Evolutionary conservation across 2,329 filamentous ascomycete species (phyloP).

Genomic region (Rhynchosporium secalis): DNA sequence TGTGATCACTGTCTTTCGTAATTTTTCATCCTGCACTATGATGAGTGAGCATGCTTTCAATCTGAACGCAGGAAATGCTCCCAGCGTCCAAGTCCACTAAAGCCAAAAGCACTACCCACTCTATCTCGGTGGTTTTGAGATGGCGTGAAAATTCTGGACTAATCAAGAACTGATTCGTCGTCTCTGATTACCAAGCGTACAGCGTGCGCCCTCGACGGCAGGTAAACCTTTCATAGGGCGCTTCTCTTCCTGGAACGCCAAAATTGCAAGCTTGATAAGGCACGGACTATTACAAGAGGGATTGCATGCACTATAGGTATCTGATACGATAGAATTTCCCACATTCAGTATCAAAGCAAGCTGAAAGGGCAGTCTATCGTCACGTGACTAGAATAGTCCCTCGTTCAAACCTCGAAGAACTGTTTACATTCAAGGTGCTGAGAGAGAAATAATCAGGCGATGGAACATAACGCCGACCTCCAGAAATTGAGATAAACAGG

Average conservation of each 20-base stretch:
- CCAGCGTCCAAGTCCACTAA: background rate
- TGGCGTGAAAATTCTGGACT: background rate
- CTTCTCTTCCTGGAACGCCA: background rate
- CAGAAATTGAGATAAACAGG: slow-evolving; percentile 21
- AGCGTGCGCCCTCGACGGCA: slow-evolving; percentile 1
- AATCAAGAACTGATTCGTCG: background rate
- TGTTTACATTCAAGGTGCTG: too few relatives aligned
- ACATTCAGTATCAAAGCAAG: too few relatives aligned
- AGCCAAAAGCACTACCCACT: background rate
- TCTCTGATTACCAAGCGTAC: slow-evolving; percentile 9
- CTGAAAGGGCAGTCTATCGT: too few relatives aligned
- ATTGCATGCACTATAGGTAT: too few relatives aligned
- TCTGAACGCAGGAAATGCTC: slow-evolving; percentile 12
- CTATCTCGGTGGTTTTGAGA: background rate
- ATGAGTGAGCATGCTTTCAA: background rate
- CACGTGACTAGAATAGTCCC: too few relatives aligned
- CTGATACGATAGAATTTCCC: too few relatives aligned
- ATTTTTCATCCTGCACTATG: background rate
- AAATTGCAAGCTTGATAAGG: background rate
- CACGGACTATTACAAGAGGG: too few relatives aligned
- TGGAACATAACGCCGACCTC: too few relatives aligned
- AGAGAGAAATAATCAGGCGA: too few relatives aligned
- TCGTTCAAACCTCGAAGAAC: too few relatives aligned
- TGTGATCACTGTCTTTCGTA: too few relatives aligned
- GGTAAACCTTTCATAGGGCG: background rate